Percentiles rank a stretch among this genome's conserved stretches.
These are phyloP conservation scores for Pseudopediastrum boryanum DNA, from an alignment of 139 green algal species.

Conservation along the genomic window DNA sequence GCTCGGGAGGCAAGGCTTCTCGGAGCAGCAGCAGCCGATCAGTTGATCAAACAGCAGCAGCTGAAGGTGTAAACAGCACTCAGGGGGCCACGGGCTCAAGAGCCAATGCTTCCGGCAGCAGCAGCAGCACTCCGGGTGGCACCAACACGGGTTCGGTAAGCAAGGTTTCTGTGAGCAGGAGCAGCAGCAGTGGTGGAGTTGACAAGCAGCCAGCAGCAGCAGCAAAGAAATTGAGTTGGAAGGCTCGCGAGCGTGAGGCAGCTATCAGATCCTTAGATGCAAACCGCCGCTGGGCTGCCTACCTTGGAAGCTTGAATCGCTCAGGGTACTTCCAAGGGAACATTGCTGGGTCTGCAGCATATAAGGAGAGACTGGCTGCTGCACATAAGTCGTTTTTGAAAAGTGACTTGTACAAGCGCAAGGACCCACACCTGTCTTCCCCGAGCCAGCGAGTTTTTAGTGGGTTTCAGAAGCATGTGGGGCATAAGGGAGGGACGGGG, in stretches of 20 bases:
- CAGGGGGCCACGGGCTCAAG: neutral
- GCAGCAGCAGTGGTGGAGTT: neutral
- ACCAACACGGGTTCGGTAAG: no score
- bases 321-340: slow-evolving; percentile 55
- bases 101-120: neutral
- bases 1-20: no score
- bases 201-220: slow-evolving; percentile 6
- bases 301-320: slow-evolving; percentile 37
- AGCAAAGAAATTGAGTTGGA: neutral
- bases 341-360: slow-evolving; percentile 40
- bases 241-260: neutral
- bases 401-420: no score
- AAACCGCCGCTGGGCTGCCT: slow-evolving; percentile 53
- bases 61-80: slow-evolving; percentile 3
- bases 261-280: no score
- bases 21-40: slow-evolving; percentile 7
- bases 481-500: no score
- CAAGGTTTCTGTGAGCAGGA: no score
- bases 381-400: slow-evolving; percentile 17
- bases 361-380: slow-evolving; percentile 52
- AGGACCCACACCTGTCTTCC: no score
- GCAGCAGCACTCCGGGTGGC: neutral
- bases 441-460: no score
- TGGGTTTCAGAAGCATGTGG: no score
- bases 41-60: neutral